A percentile compares a stretch with the other conserved stretches of the same genome.
phyloP scores from a whole-genome alignment of 2,329 filamentous ascomycete genomes.

The Bertia moriformis region DNA sequence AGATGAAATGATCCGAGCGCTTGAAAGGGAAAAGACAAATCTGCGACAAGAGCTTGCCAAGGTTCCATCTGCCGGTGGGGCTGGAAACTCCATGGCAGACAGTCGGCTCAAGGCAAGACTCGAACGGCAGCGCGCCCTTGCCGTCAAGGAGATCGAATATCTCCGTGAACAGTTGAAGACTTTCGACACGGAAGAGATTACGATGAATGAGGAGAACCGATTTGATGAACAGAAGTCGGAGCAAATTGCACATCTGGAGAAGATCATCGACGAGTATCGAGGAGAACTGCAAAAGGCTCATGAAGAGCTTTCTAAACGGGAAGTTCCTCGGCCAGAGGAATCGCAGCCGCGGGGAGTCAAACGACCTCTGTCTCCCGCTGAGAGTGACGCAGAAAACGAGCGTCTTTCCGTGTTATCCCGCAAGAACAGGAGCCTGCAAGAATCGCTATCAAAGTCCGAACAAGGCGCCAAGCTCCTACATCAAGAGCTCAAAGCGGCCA shows the following conservation, averaged over 20 bases:
- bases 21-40: slow-evolving; percentile 37
- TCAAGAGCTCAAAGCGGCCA: slow-evolving; percentile 55
- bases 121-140: slow-evolving; percentile 72
- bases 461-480: slow-evolving; percentile 58
- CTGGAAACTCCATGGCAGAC: neutral
- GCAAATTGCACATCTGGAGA: slow-evolving; percentile 69
- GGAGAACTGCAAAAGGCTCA: slow-evolving; percentile 63
- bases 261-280: slow-evolving; percentile 77
- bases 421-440: slow-evolving; percentile 75
- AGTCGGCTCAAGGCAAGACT: slow-evolving; percentile 26
- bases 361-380: slow-evolving; percentile 24
- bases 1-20: slow-evolving; percentile 35
- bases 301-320: slow-evolving; percentile 47
- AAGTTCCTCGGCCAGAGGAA: slow-evolving; percentile 35
- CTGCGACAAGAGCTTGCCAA: slow-evolving; percentile 39
- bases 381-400: slow-evolving; percentile 41
- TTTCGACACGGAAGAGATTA: slow-evolving; percentile 74
- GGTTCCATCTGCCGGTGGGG: neutral
- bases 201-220: slow-evolving; percentile 54
- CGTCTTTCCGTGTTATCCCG: slow-evolving; percentile 71
- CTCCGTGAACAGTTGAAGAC: slow-evolving; percentile 82
- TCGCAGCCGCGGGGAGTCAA: slow-evolving; percentile 35
- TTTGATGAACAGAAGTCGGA: slow-evolving; percentile 62
- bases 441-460: slow-evolving; percentile 56
- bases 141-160: slow-evolving; percentile 86